Percentiles rank a stretch among this genome's conserved stretches.
Conservation (phyloP, 2,329 filamentous ascomycete species). For the Lasiodiplodia hormozganensis region DNA sequence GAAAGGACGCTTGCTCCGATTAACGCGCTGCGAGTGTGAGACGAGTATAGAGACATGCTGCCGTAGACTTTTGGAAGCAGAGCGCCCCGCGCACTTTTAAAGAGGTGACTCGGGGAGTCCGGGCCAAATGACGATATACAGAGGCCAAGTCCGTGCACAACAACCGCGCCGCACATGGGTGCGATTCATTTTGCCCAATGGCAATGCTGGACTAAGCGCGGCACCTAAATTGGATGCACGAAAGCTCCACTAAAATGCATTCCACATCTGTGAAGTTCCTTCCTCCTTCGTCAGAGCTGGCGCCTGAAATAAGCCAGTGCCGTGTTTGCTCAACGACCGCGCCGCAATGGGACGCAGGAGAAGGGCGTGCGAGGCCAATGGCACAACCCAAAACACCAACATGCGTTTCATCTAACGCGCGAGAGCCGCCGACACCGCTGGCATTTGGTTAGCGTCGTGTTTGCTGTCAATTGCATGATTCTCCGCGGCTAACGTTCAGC, state of each 20-base stretch:
- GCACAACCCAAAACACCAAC: neutral
- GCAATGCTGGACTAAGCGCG: neutral
- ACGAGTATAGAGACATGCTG: neutral
- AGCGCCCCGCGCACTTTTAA: neutral
- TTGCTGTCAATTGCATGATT: neutral
- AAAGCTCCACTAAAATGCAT: neutral
- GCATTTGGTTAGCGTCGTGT: neutral
- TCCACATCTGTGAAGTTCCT: neutral
- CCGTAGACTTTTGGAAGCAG: neutral
- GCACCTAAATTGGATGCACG: neutral
- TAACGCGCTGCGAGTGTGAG: neutral
- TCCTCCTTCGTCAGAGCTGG: neutral
- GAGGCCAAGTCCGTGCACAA: neutral
- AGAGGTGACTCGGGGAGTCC: neutral
- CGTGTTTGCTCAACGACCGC: neutral
- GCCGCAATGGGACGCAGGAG: neutral
- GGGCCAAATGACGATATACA: neutral
- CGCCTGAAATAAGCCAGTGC: neutral
- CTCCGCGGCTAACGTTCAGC: neutral
- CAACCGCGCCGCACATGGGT: slow-evolving; percentile 18
- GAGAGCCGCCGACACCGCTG: neutral
- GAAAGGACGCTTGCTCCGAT: neutral
- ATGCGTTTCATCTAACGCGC: slow-evolving; percentile 4
- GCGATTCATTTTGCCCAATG: neutral
- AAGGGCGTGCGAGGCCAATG: neutral